These are phyloP conservation scores for Diphasiastrum complanatum DNA, from an alignment of 83 land plant species.

Conservation along the genomic window DNA sequence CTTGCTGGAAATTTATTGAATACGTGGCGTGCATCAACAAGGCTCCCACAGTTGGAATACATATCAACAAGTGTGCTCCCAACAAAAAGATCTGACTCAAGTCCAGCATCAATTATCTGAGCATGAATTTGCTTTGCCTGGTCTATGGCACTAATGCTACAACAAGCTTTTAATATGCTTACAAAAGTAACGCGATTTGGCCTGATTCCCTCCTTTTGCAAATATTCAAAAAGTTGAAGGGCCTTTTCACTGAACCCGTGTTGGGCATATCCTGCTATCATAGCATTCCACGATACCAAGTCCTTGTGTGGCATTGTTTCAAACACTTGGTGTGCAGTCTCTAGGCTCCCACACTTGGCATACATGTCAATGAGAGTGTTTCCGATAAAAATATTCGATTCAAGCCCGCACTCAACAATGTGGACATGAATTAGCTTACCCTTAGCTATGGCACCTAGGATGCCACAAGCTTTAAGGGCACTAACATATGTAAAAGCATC, in stretches of 20 bases:
- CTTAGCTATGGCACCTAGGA: neutral
- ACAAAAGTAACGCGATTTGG: neutral
- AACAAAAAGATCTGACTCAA: no score
- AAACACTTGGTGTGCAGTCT: neutral
- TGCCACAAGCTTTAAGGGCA: neutral
- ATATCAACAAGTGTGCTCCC: no score
- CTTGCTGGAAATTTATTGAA: no score
- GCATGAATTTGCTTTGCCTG: no score
- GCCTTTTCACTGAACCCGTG: neutral
- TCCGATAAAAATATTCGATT: neutral
- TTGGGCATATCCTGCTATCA: neutral
- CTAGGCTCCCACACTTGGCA: constrained; percentile 1
- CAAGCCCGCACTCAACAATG: neutral
- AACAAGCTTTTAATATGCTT: neutral
- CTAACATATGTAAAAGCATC: neutral
- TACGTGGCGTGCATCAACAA: no score
- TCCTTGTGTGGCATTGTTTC: neutral
- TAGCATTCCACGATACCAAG: neutral
- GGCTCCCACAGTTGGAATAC: no score
- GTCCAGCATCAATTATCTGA: no score
- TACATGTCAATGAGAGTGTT: neutral
- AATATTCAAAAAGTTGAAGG: neutral
- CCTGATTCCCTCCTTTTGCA: constrained; percentile 1
- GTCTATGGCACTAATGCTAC: neutral
- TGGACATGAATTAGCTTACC: neutral